Evolutionary conservation across 1,284 basidiomycete genomes (phyloP).

Genomic region (Sanghuangporus weigelae): DNA sequence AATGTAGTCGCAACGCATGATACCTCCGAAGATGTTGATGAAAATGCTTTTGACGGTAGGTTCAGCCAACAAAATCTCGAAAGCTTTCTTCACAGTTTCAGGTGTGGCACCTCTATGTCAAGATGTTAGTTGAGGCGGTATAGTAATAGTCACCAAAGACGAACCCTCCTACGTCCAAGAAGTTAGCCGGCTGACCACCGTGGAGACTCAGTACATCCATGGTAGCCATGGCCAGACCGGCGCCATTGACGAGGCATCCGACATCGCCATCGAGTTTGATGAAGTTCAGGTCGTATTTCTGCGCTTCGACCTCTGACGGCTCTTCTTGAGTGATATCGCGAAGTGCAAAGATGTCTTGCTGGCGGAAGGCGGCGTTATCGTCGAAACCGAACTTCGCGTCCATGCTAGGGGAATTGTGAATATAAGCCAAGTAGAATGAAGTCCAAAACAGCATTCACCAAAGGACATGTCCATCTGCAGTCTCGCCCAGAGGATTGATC

Average conservation of each 20-base stretch:
- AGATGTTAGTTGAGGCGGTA: slow-evolving; percentile 15
- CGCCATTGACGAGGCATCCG: slow-evolving; percentile 98
- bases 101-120: slow-evolving; percentile 84
- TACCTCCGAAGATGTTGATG: slow-evolving; percentile 96
- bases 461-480: slow-evolving; percentile 87
- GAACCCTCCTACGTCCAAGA: slow-evolving; percentile 95
- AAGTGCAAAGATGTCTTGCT: slow-evolving; percentile 85
- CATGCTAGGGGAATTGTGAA: slow-evolving; percentile 62
- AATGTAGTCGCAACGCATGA: slow-evolving; percentile 98
- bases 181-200: slow-evolving; percentile 96
- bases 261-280: slow-evolving; percentile 99
- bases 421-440: neutral
- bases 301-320: slow-evolving; percentile 93
- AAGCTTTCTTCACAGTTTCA: slow-evolving; percentile 98
- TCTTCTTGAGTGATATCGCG: slow-evolving; percentile 96
- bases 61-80: slow-evolving; percentile 90
- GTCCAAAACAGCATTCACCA: slow-evolving; percentile 53
- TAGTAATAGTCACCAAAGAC: slow-evolving; percentile 22
- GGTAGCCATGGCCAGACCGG: slow-evolving; percentile 99
- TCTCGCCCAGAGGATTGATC: slow-evolving; percentile 99
- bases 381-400: slow-evolving; percentile 99
- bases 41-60: slow-evolving; percentile 97
- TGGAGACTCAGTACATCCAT: slow-evolving; percentile 98
- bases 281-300: slow-evolving; percentile 94
- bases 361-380: slow-evolving; percentile 98